A percentile compares a stretch with the other conserved stretches of the same genome.
phyloP scores from a whole-genome alignment of 768 basidiomycete species.

The Calocybe gangraenosa region DNA sequence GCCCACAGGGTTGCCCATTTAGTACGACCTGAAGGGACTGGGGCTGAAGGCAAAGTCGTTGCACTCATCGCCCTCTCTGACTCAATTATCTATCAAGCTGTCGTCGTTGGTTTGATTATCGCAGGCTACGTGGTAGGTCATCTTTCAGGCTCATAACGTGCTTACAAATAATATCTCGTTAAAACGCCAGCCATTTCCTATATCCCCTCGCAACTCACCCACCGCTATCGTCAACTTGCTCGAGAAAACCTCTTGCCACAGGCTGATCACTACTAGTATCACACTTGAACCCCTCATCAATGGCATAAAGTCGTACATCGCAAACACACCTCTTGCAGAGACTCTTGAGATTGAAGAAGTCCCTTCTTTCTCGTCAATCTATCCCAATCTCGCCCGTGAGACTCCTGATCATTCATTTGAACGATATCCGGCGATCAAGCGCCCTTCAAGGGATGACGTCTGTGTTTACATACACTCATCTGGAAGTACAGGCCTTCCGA shows the following conservation, averaged over 20 bases:
- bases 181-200: constrained; percentile 6
- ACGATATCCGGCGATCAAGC: constrained; percentile 7
- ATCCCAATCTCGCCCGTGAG: constrained; percentile 17
- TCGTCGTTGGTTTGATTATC: constrained; percentile 26
- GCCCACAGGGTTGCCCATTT: constrained; percentile 31
- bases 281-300: constrained; percentile 26
- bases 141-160: not conserved
- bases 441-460: constrained; percentile 14
- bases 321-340: constrained; percentile 14
- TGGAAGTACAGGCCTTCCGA: constrained; percentile 35
- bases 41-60: constrained; percentile 22
- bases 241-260: constrained; percentile 31
- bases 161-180: not conserved
- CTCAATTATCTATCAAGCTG: constrained; percentile 30
- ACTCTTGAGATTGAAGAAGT: constrained; percentile 27
- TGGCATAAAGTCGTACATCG: constrained; percentile 21
- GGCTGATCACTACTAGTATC: constrained; percentile 30
- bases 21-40: constrained; percentile 23
- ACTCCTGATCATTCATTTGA: constrained; percentile 10
- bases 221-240: constrained; percentile 32
- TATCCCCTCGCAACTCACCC: constrained; percentile 32
- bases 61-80: constrained; percentile 25
- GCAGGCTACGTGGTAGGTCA: constrained; percentile 18
- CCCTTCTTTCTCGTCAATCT: constrained; percentile 11
- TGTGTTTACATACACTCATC: constrained; percentile 33